Conservation (phyloP, 192 early-diverging fungal species). For the Spinellus fusiger region DNA sequence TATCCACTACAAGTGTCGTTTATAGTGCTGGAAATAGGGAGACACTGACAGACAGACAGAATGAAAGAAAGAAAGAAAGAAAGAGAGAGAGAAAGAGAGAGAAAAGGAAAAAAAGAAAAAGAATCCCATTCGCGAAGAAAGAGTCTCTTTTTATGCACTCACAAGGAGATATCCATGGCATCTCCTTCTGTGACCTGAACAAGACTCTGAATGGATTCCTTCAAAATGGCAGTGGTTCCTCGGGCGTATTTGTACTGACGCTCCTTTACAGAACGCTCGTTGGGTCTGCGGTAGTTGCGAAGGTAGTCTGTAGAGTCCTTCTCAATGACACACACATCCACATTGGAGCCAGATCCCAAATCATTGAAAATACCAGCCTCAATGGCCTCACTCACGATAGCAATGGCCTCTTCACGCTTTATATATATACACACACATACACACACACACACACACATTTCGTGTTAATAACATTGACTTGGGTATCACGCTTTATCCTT, state of each 20-base stretch:
- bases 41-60: too few species aligned
- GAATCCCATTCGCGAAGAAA: too few species aligned
- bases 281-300: slow-evolving; percentile 81
- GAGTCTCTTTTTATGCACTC: slow-evolving; percentile 1
- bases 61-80: too few species aligned
- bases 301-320: slow-evolving; percentile 79
- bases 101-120: too few species aligned
- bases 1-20: too few species aligned
- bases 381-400: slow-evolving; percentile 89
- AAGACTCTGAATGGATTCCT: slow-evolving; percentile 41
- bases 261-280: slow-evolving; percentile 82
- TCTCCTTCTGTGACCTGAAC: slow-evolving; percentile 61
- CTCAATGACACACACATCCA: slow-evolving; percentile 90
- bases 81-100: too few species aligned
- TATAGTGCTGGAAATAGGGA: not conserved
- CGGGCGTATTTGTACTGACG: slow-evolving; percentile 67
- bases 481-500: not conserved
- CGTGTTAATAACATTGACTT: not conserved
- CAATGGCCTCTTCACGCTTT: slow-evolving; percentile 83
- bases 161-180: slow-evolving; percentile 52
- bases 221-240: slow-evolving; percentile 57
- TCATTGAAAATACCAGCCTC: slow-evolving; percentile 99
- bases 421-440: not conserved
- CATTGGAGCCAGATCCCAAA: slow-evolving; percentile 94
- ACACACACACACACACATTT: not conserved